Evolutionary conservation across 2,329 filamentous ascomycete genomes (phyloP).

Genomic region (Truncatella angustata): DNA sequence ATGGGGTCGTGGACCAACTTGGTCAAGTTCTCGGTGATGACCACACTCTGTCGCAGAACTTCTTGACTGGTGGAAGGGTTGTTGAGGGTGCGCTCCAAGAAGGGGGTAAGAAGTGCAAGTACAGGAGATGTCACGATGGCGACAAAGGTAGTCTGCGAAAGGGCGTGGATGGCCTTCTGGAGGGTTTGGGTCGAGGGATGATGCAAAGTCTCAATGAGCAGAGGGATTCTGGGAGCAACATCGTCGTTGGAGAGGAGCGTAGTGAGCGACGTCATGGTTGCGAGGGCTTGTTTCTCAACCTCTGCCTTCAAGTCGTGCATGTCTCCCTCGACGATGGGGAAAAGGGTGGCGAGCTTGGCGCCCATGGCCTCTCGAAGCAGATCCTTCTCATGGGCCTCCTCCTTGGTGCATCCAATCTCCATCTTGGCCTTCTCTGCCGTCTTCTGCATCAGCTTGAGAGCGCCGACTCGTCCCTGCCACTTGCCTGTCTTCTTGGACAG

Average conservation of each 20-base stretch:
- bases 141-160: conserved; percentile 98
- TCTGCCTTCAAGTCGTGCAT: conserved; percentile 97
- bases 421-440: conserved; percentile 96
- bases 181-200: conserved; percentile 84
- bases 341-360: conserved; percentile 78
- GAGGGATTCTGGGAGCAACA: conserved; percentile 85
- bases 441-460: conserved; percentile 78
- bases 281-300: conserved; percentile 82
- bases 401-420: conserved; percentile 71
- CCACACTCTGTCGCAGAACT: conserved; percentile 90
- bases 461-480: conserved; percentile 94
- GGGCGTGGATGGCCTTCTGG: conserved; percentile 93
- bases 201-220: conserved; percentile 93
- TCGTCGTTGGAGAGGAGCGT: conserved; percentile 95
- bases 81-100: conserved; percentile 92
- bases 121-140: conserved; percentile 94
- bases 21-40: conserved; percentile 88
- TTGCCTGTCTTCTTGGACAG: conserved; percentile 83
- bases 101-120: conserved; percentile 87
- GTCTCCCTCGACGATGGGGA: conserved; percentile 84
- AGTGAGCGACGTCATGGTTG: conserved; percentile 88
- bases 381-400: conserved; percentile 85
- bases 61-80: conserved; percentile 89
- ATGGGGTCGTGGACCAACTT: conserved; percentile 54
- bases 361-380: conserved; percentile 89